phyloP scores from a whole-genome alignment of 176 grass and related monocot genomes.

The Carex kokanica region DNA sequence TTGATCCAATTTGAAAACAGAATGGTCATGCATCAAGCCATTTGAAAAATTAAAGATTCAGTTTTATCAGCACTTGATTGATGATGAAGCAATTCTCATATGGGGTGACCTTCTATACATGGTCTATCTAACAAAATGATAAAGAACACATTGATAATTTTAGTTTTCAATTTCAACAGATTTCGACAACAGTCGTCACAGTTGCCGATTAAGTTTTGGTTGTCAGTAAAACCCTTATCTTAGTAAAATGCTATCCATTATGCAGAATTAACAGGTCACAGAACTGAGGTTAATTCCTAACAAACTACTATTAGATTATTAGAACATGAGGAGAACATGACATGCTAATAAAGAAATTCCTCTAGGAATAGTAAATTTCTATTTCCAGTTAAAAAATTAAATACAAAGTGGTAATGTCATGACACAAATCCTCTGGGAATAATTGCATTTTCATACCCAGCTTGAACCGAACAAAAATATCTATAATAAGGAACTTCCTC shows the following conservation, averaged over 20 bases:
- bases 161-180: background rate
- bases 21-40: background rate
- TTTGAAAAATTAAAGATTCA: background rate
- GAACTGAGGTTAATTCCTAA: background rate
- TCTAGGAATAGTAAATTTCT: background rate
- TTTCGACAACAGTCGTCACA: background rate
- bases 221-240: background rate
- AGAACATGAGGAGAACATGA: background rate
- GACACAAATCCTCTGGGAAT: background rate
- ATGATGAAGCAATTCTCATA: background rate
- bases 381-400: background rate
- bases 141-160: background rate
- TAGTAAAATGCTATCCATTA: background rate
- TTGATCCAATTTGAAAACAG: background rate
- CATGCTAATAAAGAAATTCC: background rate
- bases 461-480: background rate
- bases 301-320: background rate
- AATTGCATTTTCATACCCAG: background rate
- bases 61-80: background rate
- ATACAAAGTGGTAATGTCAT: background rate
- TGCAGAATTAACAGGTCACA: background rate
- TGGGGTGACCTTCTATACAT: background rate
- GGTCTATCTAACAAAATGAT: background rate
- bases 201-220: background rate
- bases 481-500: slow-evolving; percentile 10